Evolutionary conservation across 2,329 filamentous ascomycete species (phyloP), one percentile per base, ranked within the genome.

Genomic region (Fonsecaea pugnacius): DNA sequence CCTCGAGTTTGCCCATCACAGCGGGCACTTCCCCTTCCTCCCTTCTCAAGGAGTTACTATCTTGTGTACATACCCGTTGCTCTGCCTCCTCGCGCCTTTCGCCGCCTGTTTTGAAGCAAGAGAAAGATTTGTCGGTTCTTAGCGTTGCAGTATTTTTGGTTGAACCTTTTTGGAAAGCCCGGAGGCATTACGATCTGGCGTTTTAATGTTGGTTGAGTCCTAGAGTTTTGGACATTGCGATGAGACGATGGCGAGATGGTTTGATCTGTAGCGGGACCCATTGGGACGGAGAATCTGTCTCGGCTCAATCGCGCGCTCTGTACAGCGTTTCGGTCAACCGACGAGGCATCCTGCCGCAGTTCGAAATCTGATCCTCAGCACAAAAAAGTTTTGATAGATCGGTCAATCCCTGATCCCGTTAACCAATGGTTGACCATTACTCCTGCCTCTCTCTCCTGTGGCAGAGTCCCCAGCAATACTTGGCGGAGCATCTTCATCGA

Each of bases 401-500:
- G n/a, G 7, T 63, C 51, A 68, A 60, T 64, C 54, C 35, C 65
- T 64, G 51, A 68, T 67, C 21, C 68, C 68, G 51, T 70, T 70
- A 3, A 66, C 68, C 46, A 65, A 50, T 4, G 59, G 59, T 48
- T 64, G 63, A 12, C 60, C 62, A 54, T 62, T 54, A 32, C 65
- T 68, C 46, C 68, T 46, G 46, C 68, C 68, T 65, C 68, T 59
- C 46, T 56, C 27, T 16, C 32, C 51, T 36, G n/a, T 16, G n/a
- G 54, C 33, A 24, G 16, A 21, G 33, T 58, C 35, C 40, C 48
- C 51, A n/a, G 35, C 66, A 60, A 21, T 52, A n/a, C 36, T 33
- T 30, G 46, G 50, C 18, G 43, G 40, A n/a, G 63, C 72, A 53
- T 73, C 72, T 33, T 73, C 75, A 36, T 74, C 71, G 33, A 80